phyloP scores from a whole-genome alignment of 1,284 basidiomycete genomes.

The Sporisorium scitamineum region DNA sequence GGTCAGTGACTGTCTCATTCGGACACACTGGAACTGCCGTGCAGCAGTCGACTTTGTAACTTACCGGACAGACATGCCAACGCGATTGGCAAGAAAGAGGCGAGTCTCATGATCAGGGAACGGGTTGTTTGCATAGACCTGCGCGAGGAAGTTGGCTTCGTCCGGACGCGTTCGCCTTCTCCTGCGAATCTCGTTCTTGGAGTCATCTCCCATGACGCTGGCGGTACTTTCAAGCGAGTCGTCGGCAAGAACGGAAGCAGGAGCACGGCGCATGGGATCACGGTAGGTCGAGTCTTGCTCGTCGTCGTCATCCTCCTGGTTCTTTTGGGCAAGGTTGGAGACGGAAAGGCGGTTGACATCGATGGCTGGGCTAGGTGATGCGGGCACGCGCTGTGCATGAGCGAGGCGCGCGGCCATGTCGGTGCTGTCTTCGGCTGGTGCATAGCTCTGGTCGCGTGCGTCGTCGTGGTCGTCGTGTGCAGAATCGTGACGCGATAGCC shows the following conservation, averaged over 20 bases:
- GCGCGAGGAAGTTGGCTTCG: slow-evolving; percentile 58
- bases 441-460: not conserved
- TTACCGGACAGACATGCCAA: slow-evolving; percentile 64
- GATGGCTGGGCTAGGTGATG: slow-evolving; percentile 33
- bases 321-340: slow-evolving; percentile 39
- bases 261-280: slow-evolving; percentile 9
- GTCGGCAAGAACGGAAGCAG: slow-evolving; percentile 33
- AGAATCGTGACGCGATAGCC: slow-evolving; percentile 8
- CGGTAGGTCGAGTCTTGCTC: slow-evolving; percentile 9
- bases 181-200: slow-evolving; percentile 47
- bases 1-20: slow-evolving; percentile 6
- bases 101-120: slow-evolving; percentile 65
- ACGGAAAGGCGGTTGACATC: slow-evolving; percentile 41
- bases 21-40: not conserved
- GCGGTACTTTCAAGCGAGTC: slow-evolving; percentile 45
- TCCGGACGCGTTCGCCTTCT: slow-evolving; percentile 60
- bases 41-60: slow-evolving; percentile 6
- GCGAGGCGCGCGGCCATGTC: slow-evolving; percentile 1
- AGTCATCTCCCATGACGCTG: slow-evolving; percentile 35
- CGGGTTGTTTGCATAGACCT: slow-evolving; percentile 59
- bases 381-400: slow-evolving; percentile 3
- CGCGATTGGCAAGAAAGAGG: slow-evolving; percentile 51
- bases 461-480: slow-evolving; percentile 3
- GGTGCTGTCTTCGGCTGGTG: slow-evolving; percentile 1
- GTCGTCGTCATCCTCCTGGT: slow-evolving; percentile 29